phyloP scores from a whole-genome alignment of 306 rosid species.

The Corylus heterophylla region DNA sequence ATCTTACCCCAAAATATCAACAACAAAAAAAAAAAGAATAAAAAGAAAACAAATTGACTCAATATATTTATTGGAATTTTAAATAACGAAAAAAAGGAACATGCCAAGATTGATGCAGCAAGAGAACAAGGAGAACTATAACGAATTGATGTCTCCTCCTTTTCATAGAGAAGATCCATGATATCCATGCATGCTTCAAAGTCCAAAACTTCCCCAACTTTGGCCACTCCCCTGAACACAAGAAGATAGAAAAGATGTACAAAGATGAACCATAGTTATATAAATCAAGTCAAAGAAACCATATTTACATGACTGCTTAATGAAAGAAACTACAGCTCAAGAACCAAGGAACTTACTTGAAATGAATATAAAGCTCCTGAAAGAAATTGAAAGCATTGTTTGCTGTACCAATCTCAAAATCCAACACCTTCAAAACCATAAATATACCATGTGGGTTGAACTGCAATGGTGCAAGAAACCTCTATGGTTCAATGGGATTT shows the following conservation, averaged over 20 bases:
- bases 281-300: conserved; percentile 9
- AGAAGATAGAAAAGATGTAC: conserved; percentile 22
- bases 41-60: not conserved
- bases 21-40: too few relatives aligned
- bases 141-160: conserved; percentile 58
- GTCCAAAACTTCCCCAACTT: conserved; percentile 71
- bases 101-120: conserved; percentile 83
- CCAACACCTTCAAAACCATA: conserved; percentile 56
- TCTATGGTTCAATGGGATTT: conserved; percentile 25
- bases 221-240: conserved; percentile 70
- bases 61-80: not conserved
- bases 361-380: conserved; percentile 67
- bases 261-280: conserved; percentile 3
- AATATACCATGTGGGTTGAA: conserved; percentile 21
- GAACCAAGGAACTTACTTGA: conserved; percentile 48
- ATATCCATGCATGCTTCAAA: conserved; percentile 77
- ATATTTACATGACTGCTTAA: conserved; percentile 11
- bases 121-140: conserved; percentile 55
- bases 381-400: conserved; percentile 62
- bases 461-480: conserved; percentile 2
- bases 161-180: conserved; percentile 88
- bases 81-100: not conserved
- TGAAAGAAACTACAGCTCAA: not conserved
- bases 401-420: conserved; percentile 75
- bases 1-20: not conserved